Evolutionary conservation across 2,329 filamentous ascomycete species (phyloP), one percentile per base, ranked within the genome.

Genomic region (Fusarium agapanthi): DNA sequence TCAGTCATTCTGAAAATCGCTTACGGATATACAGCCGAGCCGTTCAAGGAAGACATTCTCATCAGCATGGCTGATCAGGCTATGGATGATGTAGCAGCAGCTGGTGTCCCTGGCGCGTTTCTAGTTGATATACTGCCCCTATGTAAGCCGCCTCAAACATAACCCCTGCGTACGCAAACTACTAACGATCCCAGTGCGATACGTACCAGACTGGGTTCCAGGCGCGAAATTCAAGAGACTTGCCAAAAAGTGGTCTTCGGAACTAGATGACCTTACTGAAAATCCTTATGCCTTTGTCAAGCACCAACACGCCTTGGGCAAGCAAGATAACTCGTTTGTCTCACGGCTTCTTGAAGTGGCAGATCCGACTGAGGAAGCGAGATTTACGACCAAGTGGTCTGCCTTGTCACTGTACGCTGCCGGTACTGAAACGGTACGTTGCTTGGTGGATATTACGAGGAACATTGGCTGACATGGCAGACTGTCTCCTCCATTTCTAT

Each of bases 1-100:
- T 50, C 68, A 0, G 55, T 75, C 0, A 76, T 74, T 28, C 32
- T 76, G 7, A 75, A 71, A 35, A 74, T 76, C 7, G 66, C 61
- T 4, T 76, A 75, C n/a, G 65, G 66, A 6, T 76, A 76, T 22
- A 73, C 45, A 12, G 61, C 67, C 2, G 74, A 76, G 22, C 62
- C 61, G 1, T 72, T 74, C 24, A 55, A 69, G 4, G 54, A 64
- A 10, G 74, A 76, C 10, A 20, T 53, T 6, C 43, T 76, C 9
- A 53, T 74, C 14, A 58, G 54, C 12, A 71, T 76, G 51, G 75
- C 56, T 5, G 72, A 61, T 2, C 62, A 75, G 6, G 72, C 56
- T 2, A 73, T 76, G 65, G 70, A 71, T 22, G 60, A 70, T 3
- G 67, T 76, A 24, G 55, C 59, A 5, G 51, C 50, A 3, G 61